A percentile compares a stretch with the other conserved stretches of the same genome.
These are phyloP conservation scores for Mycosphaerella sp. DNA, from an alignment of 2,329 filamentous ascomycete species.

Conservation along the genomic window DNA sequence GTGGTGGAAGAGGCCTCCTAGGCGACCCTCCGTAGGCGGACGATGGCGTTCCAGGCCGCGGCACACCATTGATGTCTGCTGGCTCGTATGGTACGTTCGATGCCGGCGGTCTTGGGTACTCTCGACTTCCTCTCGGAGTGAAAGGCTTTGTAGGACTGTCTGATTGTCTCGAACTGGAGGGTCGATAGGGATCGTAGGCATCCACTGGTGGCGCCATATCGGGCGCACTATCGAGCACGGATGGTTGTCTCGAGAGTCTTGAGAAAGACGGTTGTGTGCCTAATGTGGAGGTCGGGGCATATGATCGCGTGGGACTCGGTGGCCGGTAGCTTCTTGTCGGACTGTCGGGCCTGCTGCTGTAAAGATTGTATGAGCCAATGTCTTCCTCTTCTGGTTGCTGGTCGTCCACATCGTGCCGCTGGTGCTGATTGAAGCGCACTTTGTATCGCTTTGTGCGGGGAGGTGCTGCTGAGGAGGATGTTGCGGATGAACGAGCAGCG, in stretches of 20 bases:
- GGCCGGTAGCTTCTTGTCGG: conserved; percentile 26
- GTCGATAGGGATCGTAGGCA: conserved; percentile 56
- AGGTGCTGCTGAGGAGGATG: background rate
- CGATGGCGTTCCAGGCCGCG: conserved; percentile 82
- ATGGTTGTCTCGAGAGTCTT: conserved; percentile 43
- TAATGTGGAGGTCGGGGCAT: conserved; percentile 41
- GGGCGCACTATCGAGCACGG: conserved; percentile 46
- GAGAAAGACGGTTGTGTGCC: conserved; percentile 24
- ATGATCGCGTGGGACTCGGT: conserved; percentile 36
- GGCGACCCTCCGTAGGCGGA: conserved; percentile 84
- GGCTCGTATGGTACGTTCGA: conserved; percentile 73
- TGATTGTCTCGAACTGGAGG: conserved; percentile 46
- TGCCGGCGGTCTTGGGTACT: conserved; percentile 66
- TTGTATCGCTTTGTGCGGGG: conserved; percentile 28
- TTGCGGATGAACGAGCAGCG: conserved; percentile 18
- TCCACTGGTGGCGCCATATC: conserved; percentile 53
- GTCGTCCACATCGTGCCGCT: conserved; percentile 24
- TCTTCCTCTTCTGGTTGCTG: conserved; percentile 15
- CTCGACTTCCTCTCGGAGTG: conserved; percentile 44
- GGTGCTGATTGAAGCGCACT: conserved; percentile 30
- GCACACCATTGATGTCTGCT: conserved; percentile 79
- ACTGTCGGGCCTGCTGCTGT: conserved; percentile 36
- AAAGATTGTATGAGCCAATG: conserved; percentile 29
- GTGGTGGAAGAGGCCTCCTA: conserved; percentile 76
- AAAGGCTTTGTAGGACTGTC: conserved; percentile 43